These are phyloP conservation scores for Colletotrichum theobromicola DNA, from an alignment of 2,329 filamentous ascomycete genomes.

Conservation along the genomic window DNA sequence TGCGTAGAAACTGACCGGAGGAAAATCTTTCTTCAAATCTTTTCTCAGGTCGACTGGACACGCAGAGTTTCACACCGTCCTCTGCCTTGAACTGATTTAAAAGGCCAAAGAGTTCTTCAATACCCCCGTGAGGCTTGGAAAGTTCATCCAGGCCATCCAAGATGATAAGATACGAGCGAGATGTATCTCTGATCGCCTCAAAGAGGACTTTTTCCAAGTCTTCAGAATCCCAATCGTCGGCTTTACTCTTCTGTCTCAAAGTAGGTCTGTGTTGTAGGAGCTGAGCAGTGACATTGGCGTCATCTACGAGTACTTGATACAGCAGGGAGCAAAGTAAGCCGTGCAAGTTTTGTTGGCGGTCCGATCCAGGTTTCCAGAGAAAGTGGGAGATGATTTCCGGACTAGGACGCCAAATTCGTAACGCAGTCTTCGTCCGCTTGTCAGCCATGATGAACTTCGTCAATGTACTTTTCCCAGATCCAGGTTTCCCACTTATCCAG, in stretches of 20 bases:
- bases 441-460: slow-evolving; percentile 29
- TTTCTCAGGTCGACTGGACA: neutral
- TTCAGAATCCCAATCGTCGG: neutral
- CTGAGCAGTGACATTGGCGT: neutral
- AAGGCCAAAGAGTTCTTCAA: neutral
- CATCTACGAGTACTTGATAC: neutral
- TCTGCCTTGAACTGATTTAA: neutral
- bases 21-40: neutral
- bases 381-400: neutral
- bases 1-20: neutral
- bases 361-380: neutral
- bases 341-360: neutral
- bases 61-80: neutral
- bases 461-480: slow-evolving; percentile 36
- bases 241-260: neutral
- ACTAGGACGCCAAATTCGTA: neutral
- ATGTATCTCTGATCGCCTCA: neutral
- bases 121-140: neutral
- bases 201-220: neutral
- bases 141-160: neutral
- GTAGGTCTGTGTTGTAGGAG: neutral
- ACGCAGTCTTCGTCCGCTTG: neutral
- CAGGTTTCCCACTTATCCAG: slow-evolving; percentile 37
- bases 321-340: neutral
- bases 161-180: neutral